Conservation (phyloP, 805 yeast genomes). For the Myxozyma geophila region DNA sequence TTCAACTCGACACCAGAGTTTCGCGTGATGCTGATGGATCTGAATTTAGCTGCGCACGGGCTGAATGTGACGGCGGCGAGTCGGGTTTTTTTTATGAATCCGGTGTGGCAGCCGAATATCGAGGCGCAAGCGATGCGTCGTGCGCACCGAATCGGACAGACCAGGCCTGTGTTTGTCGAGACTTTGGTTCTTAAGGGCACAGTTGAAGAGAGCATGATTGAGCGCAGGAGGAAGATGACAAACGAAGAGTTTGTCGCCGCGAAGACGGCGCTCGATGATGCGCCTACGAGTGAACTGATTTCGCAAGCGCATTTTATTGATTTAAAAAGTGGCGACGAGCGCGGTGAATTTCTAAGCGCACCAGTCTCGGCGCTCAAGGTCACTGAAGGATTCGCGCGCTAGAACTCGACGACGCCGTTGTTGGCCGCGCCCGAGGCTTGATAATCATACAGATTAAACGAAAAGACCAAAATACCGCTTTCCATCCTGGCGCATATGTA, state of each 20-base stretch:
- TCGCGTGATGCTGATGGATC: constrained; percentile 65
- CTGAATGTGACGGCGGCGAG: constrained; percentile 70
- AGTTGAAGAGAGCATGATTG: constrained; percentile 70
- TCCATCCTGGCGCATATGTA: constrained; percentile 36
- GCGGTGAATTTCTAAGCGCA: not conserved
- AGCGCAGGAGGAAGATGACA: constrained; percentile 34
- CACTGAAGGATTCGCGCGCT: not conserved
- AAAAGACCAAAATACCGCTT: constrained; percentile 31
- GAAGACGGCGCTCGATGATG: constrained; percentile 34
- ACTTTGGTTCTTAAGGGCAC: constrained; percentile 66
- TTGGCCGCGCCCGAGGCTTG: constrained; percentile 18
- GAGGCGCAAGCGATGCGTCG: constrained; percentile 80
- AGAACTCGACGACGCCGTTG: constrained; percentile 16
- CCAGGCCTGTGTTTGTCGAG: constrained; percentile 66
- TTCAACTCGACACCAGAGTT: constrained; percentile 56
- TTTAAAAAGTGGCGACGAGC: constrained; percentile 1
- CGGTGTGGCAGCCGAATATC: constrained; percentile 69
- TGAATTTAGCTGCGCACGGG: constrained; percentile 70
- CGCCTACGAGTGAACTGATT: constrained; percentile 21
- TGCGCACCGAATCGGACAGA: constrained; percentile 77
- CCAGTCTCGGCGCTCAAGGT: constrained; percentile 3
- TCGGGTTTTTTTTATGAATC: constrained; percentile 69
- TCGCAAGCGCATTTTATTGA: constrained; percentile 24
- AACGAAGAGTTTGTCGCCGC: constrained; percentile 29
- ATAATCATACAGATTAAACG: constrained; percentile 35